These are phyloP conservation scores for Aleurites moluccanus DNA, from an alignment of 441 rosid genomes.

Conservation along the genomic window DNA sequence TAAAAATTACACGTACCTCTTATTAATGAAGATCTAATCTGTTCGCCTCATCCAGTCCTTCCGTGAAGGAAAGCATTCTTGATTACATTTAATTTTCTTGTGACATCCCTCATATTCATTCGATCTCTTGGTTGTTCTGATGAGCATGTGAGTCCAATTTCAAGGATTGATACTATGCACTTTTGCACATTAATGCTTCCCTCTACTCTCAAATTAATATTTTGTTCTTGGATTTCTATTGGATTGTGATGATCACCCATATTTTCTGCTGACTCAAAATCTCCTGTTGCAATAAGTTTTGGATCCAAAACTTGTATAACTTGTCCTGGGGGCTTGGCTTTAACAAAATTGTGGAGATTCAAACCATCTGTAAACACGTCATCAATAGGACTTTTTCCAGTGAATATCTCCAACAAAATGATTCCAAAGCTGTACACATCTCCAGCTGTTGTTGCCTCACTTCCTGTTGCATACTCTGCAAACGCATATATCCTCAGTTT, in stretches of 20 bases:
- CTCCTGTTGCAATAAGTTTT: neutral
- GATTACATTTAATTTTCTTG: no score
- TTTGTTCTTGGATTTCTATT: neutral
- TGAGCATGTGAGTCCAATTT: constrained; percentile 6
- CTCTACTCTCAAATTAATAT: neutral
- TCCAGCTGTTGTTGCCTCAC: neutral
- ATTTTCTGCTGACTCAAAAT: neutral
- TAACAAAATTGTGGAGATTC: neutral
- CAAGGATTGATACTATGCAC: neutral
- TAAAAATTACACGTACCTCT: no score
- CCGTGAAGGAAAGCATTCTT: no score
- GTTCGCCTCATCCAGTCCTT: no score
- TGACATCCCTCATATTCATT: no score
- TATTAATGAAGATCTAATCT: no score
- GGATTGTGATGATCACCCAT: neutral
- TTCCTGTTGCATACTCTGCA: constrained; percentile 12
- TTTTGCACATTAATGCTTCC: neutral
- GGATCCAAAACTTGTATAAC: neutral
- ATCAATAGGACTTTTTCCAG: constrained; percentile 10
- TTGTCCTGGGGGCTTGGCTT: neutral
- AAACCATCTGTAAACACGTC: neutral
- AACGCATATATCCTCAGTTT: neutral
- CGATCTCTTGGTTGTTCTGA: neutral
- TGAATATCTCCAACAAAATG: neutral
- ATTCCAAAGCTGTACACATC: no score